Evolutionary conservation across 495 filamentous ascomycete species (phyloP), one percentile per base, ranked within the genome.

Genomic region (Glarea lozoyensis): DNA sequence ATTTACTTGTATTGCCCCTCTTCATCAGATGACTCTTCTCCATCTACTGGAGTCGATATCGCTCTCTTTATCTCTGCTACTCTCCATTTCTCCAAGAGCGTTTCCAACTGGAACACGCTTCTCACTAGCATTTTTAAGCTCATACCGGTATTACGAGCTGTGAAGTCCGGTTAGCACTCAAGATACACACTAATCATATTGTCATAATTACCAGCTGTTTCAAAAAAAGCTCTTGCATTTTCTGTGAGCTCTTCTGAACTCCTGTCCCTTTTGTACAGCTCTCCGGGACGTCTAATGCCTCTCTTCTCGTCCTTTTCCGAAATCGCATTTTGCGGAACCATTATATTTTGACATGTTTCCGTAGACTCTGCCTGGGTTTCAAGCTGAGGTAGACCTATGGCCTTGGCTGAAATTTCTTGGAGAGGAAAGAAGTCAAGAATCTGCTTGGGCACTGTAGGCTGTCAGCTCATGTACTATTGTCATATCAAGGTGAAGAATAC

Each of bases 251-350:
- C 73, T 10, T 74, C 68, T 47, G 66, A 64, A 17, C 52, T 67
- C 31, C 74, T 64, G 61, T 78, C 84, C 9, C 71, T 64, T 47
- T 62, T 66, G 47, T 82, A 84, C 25, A 63, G 59, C 15, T 67
- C 67, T 33, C 79, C 79, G 5, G 75, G 71, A 25, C 70, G 63
- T 10, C 50, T 54, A 13, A 61, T 55, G 16, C 47, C 39, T 11
- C 60, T 57, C 1, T 50, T 52, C 2, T 60, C 36, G n/a, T 9
- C 41, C 33, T 43, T 36, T n/a, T n/a, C n/a, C n/a, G n/a, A n/a
- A n/a, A n/a, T n/a, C 17, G 51, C 53, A 17, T 46, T 58, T 11
- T 47, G 44, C 17, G 43, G 29, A 31, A 43, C 23, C n/a, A 54
- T 22, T 31, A 4, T 37, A 11, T 27, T 16, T 10, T 56, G 45